Conservation (phyloP, 345 rosid genomes). For the Anastatica hierochuntica region DNA sequence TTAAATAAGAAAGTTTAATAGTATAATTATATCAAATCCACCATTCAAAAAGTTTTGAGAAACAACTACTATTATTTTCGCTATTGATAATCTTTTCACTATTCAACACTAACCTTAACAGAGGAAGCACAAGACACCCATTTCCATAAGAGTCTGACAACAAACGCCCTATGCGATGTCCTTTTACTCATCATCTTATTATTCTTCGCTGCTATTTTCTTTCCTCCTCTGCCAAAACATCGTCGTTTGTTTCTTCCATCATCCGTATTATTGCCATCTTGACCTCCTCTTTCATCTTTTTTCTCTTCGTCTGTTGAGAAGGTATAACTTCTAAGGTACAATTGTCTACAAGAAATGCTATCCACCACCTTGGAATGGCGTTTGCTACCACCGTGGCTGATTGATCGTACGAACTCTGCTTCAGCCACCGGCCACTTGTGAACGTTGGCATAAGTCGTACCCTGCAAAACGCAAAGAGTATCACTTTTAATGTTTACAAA, state of each 20-base stretch:
- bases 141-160: background rate
- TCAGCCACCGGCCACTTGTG: slow-evolving; percentile 63
- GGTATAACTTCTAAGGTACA: slow-evolving; percentile 65
- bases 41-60: background rate
- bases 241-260: background rate
- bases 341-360: slow-evolving; percentile 60
- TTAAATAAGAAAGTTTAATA: too few relatives aligned
- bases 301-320: slow-evolving; percentile 42
- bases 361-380: slow-evolving; percentile 35
- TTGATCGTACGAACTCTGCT: slow-evolving; percentile 40
- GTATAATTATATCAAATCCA: background rate
- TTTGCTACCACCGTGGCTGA: slow-evolving; percentile 14
- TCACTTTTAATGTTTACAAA: slow-evolving; percentile 47
- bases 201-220: background rate
- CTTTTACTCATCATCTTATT: background rate
- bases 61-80: background rate
- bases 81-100: background rate
- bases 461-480: slow-evolving; percentile 32
- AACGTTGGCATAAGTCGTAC: slow-evolving; percentile 43
- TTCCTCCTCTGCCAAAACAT: background rate
- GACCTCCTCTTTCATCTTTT: background rate
- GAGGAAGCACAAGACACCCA: background rate
- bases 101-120: background rate
- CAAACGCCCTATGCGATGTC: background rate
- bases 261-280: background rate